Conservation (phyloP, 2,329 filamentous ascomycete genomes). For the Calonectria montana region DNA sequence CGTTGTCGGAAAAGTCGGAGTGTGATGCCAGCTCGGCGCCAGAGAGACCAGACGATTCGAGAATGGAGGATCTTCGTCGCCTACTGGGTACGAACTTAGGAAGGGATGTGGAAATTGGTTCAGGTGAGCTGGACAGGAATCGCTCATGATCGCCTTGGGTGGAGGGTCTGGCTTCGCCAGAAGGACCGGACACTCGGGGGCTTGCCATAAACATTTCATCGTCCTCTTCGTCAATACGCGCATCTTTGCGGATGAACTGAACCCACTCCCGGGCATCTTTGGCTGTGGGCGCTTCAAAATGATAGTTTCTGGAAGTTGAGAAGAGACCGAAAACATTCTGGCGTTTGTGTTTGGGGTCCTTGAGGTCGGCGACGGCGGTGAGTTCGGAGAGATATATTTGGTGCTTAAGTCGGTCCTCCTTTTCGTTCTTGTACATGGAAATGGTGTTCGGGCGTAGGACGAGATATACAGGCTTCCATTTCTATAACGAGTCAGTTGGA, state of each 20-base stretch:
- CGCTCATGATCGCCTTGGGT: constrained; percentile 53
- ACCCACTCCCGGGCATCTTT: constrained; percentile 90
- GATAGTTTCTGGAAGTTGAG: constrained; percentile 89
- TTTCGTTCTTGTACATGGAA: constrained; percentile 92
- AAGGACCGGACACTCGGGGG: constrained; percentile 65
- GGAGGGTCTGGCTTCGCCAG: constrained; percentile 42
- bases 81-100: constrained; percentile 48
- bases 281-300: constrained; percentile 81
- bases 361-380: constrained; percentile 89
- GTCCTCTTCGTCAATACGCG: constrained; percentile 88
- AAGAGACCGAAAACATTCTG: constrained; percentile 93
- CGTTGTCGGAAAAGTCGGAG: constrained; percentile 86
- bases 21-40: constrained; percentile 79
- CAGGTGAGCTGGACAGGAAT: constrained; percentile 70
- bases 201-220: constrained; percentile 83
- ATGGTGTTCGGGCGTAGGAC: constrained; percentile 91
- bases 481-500: constrained; percentile 59
- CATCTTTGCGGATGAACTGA: constrained; percentile 79
- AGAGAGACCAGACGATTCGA: constrained; percentile 73
- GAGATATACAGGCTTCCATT: constrained; percentile 90
- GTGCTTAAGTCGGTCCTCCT: constrained; percentile 89
- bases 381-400: constrained; percentile 91
- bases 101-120: constrained; percentile 56
- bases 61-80: constrained; percentile 69
- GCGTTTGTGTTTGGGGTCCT: constrained; percentile 88